phyloP scores from a whole-genome alignment of 1,284 basidiomycete species.

The Quambalaria eucalypti region DNA sequence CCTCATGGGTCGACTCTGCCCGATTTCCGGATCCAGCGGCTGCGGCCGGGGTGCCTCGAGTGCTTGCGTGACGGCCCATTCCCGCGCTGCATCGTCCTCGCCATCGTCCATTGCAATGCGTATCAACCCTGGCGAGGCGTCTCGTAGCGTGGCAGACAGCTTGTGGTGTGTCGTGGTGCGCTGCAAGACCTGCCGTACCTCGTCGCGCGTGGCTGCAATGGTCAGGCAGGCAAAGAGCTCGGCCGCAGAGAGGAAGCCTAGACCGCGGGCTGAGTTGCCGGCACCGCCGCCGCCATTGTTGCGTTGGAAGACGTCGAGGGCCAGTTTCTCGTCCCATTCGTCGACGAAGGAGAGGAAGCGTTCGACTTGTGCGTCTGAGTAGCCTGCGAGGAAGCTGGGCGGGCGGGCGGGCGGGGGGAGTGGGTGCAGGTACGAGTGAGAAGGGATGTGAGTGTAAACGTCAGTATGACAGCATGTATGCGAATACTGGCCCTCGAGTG shows the following conservation, averaged over 20 bases:
- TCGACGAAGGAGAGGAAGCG: conserved; percentile 24
- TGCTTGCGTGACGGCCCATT: background rate
- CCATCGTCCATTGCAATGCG: background rate
- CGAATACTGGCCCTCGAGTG: too few species aligned
- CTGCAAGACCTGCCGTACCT: background rate
- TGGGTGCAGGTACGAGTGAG: background rate
- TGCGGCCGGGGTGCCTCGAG: background rate
- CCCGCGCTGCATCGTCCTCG: background rate
- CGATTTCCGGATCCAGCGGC: background rate
- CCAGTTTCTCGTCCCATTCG: conserved; percentile 20
- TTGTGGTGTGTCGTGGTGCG: background rate
- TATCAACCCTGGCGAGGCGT: background rate
- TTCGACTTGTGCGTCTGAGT: conserved; percentile 17
- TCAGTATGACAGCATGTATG: background rate
- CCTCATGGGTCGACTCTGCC: background rate
- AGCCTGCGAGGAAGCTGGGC: conserved; percentile 14
- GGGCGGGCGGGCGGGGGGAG: background rate
- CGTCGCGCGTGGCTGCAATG: conserved; percentile 1
- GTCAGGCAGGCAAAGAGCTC: conserved; percentile 20
- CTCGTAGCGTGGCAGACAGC: background rate
- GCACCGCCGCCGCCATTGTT: background rate
- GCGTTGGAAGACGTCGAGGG: conserved; percentile 9
- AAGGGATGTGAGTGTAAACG: background rate
- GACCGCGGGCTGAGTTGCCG: too few species aligned
- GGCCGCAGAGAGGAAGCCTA: conserved; percentile 12